Evolutionary conservation across 495 filamentous ascomycete genomes (phyloP).

Genomic region (Niebla homalea): DNA sequence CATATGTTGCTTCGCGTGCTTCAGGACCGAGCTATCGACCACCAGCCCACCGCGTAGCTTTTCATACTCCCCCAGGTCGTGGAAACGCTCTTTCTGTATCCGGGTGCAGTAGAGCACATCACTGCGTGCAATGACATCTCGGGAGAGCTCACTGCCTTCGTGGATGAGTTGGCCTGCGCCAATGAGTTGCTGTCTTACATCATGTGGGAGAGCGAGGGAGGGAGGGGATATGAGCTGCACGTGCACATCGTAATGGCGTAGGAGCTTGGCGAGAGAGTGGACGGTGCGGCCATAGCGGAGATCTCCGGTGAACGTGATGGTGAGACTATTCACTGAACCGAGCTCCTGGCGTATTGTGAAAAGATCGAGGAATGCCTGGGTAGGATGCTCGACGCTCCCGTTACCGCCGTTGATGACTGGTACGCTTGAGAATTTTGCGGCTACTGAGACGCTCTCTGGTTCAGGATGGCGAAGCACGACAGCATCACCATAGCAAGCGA

Average conservation of each 20-base stretch:
- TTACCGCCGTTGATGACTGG: slow-evolving; percentile 97
- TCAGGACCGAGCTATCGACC: slow-evolving; percentile 80
- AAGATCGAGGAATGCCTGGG: slow-evolving; percentile 95
- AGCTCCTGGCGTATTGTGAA: slow-evolving; percentile 97
- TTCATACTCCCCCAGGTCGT: slow-evolving; percentile 66
- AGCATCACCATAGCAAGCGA: slow-evolving; percentile 88
- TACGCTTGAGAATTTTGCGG: slow-evolving; percentile 72
- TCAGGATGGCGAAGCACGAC: slow-evolving; percentile 87
- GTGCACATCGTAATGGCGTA: slow-evolving; percentile 85
- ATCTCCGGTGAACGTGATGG: slow-evolving; percentile 91
- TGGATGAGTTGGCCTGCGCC: slow-evolving; percentile 58
- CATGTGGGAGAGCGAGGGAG: slow-evolving; percentile 59
- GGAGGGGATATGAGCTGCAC: slow-evolving; percentile 82
- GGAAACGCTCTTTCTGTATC: slow-evolving; percentile 91
- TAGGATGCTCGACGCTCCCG: slow-evolving; percentile 87
- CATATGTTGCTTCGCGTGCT: slow-evolving; percentile 81
- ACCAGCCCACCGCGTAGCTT: slow-evolving; percentile 73
- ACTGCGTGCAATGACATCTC: slow-evolving; percentile 65
- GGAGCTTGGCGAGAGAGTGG: slow-evolving; percentile 83
- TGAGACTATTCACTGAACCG: slow-evolving; percentile 83
- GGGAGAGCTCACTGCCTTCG: slow-evolving; percentile 66
- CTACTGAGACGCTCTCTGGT: slow-evolving; percentile 59
- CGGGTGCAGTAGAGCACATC: slow-evolving; percentile 95
- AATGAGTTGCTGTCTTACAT: slow-evolving; percentile 56
- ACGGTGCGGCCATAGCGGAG: slow-evolving; percentile 87